Conservation (phyloP, 2,329 filamentous ascomycete genomes). For the Teratosphaeria nubilosa region DNA sequence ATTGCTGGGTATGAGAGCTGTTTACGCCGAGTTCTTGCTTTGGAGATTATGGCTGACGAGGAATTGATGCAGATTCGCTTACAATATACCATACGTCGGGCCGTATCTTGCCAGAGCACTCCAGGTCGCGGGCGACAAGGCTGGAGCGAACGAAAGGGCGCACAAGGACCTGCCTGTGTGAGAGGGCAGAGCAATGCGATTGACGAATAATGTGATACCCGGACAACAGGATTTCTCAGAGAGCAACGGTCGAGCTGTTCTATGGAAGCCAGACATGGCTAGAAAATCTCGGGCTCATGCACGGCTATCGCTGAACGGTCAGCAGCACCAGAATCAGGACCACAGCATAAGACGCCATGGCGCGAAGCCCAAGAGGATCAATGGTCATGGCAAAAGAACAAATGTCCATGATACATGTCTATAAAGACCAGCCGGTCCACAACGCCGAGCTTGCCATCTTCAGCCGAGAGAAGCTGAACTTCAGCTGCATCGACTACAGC, state of each 20-base stretch:
- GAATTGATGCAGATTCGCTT: constrained; percentile 49
- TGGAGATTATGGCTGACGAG: not conserved
- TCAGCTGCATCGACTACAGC: not conserved
- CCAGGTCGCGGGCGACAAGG: constrained; percentile 63
- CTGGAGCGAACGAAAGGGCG: constrained; percentile 50
- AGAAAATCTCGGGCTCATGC: not conserved
- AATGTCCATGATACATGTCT: not conserved
- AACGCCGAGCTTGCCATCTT: constrained; percentile 5
- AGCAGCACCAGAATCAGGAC: not conserved
- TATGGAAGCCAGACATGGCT: not conserved
- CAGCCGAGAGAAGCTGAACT: constrained; percentile 1
- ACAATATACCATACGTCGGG: constrained; percentile 74
- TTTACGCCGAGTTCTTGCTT: not conserved
- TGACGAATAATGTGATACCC: not conserved
- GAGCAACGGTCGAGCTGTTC: not conserved
- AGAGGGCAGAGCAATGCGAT: not conserved
- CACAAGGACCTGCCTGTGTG: constrained; percentile 73
- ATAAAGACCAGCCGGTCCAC: not conserved
- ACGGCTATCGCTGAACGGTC: not conserved
- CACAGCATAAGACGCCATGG: not conserved
- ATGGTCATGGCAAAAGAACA: not conserved
- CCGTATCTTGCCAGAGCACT: constrained; percentile 70
- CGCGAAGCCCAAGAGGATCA: not conserved
- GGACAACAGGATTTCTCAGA: not conserved
- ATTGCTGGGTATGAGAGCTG: constrained; percentile 53